Conservation (phyloP, 1,139 yeast genomes). For the Sugiyamaella japonica region DNA sequence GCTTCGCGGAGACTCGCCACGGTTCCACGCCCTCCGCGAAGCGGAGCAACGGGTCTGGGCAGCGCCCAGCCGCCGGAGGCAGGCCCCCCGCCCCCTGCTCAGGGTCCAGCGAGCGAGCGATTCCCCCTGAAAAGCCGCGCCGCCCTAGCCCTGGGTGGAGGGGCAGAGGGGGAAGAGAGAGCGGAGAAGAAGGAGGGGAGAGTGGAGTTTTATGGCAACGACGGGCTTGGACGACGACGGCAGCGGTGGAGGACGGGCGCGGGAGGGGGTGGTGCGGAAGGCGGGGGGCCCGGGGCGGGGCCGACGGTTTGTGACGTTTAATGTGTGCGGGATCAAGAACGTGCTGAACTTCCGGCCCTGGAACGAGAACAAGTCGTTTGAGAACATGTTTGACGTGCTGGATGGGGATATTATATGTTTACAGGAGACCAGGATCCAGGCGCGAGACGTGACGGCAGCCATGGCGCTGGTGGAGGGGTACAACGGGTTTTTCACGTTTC, state of each 20-base stretch:
- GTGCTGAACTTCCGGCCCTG: conserved; percentile 82
- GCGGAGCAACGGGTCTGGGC: neutral
- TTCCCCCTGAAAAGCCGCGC: neutral
- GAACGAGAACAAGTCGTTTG: conserved; percentile 55
- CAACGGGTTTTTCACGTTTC: conserved; percentile 67
- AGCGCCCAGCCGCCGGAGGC: no score
- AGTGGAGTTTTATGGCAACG: neutral
- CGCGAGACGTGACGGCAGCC: conserved; percentile 47
- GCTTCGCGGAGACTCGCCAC: no score
- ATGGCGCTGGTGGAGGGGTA: conserved; percentile 62
- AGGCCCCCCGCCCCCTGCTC: no score
- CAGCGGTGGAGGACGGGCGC: neutral
- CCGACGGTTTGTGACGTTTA: conserved; percentile 72
- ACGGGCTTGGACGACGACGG: neutral
- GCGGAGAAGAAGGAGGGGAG: neutral
- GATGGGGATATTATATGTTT: conserved; percentile 77
- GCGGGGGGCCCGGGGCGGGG: no score
- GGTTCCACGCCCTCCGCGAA: conserved; percentile 1
- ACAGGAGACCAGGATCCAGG: conserved; percentile 79
- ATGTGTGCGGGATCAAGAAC: conserved; percentile 82
- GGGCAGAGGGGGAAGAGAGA: neutral
- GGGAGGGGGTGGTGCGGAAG: no score
- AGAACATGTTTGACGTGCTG: conserved; percentile 53
- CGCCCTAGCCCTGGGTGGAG: neutral
- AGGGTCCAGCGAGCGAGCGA: neutral